These are phyloP conservation scores for Alternaria sp. DNA, from an alignment of 2,329 filamentous ascomycete species.

Conservation along the genomic window DNA sequence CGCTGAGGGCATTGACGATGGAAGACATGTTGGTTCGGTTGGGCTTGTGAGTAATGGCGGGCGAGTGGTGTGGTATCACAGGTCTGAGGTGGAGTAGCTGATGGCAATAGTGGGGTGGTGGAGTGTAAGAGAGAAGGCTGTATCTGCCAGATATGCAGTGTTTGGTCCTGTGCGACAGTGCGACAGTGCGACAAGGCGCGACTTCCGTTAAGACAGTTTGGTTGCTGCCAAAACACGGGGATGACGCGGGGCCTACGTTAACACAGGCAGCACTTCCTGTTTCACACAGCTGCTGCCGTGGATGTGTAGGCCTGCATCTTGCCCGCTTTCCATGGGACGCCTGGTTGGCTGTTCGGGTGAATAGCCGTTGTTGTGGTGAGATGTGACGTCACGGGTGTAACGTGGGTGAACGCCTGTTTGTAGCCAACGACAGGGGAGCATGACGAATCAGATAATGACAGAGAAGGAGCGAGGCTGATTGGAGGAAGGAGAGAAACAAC, in stretches of 20 bases:
- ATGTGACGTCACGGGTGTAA: slow-evolving; percentile 29
- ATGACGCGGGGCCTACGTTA: slow-evolving; percentile 35
- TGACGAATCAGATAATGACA: neutral
- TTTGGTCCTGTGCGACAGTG: neutral
- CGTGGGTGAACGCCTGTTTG: slow-evolving; percentile 11
- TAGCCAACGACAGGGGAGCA: neutral
- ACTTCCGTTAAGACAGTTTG: slow-evolving; percentile 6
- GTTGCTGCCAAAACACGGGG: neutral
- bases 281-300: slow-evolving; percentile 11
- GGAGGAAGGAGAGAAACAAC: neutral
- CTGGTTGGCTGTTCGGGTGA: slow-evolving; percentile 26
- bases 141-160: neutral
- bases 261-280: neutral
- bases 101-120: neutral
- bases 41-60: neutral
- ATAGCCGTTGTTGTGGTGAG: slow-evolving; percentile 15
- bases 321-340: slow-evolving; percentile 1
- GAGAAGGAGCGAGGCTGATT: neutral
- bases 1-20: slow-evolving; percentile 40
- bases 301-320: slow-evolving; percentile 3
- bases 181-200: slow-evolving; percentile 3
- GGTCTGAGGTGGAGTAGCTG: neutral
- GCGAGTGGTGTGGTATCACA: neutral
- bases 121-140: neutral
- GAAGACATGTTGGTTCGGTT: slow-evolving; percentile 36